Evolutionary conservation across 352 stramenopile genomes (phyloP), one percentile per base, ranked within the genome.

Genomic region (Blastocystis sp.): DNA sequence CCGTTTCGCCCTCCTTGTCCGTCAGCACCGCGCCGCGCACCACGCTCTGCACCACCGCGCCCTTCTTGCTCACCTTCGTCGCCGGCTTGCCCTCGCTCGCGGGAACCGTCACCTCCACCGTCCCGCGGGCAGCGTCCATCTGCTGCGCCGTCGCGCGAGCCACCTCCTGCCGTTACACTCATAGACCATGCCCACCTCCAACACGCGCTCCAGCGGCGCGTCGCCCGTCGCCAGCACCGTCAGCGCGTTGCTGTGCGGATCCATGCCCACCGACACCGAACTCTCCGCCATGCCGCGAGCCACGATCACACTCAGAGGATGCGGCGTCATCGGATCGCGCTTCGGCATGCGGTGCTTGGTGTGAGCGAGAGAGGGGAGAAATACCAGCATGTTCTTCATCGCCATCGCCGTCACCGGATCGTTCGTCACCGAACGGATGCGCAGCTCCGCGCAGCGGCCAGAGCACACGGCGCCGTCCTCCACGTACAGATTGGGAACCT

Each of bases 401-500:
- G 71, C 71, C 51, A 71, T 71, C 4, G 71, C 71, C 0, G 71
- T 84, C 4, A 71, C 71, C 8, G 71, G 34, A 32, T 84, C 71
- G 42, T 84, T 84, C 18, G 71, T 84, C 32, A 84, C 56, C 0
- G 56, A 71, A 32, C 71, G 51, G 36, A 84, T 71, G 16, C 56
- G 51, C 11, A 84, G 32, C 42, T 84, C 51, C 7, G 71, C 51
- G 29, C 56, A 65, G 29, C 51, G 71, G 21, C 51, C 71, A 16
- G 71, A 84, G 42, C 71, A 65, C 18, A 84, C 71, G 24, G 34
- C 71, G 29, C 8, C 71, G 29, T 84, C 71, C 36, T 84, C 71
- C 32, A 84, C 71, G 42, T 71, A 84, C 6, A 84, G 56, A 84
- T 69, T 71, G 56, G 71, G 71, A 18, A 84, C 71, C 40, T 84